phyloP scores from a whole-genome alignment of 2,329 filamentous ascomycete species.

The Pestalotiopsis sp. region DNA sequence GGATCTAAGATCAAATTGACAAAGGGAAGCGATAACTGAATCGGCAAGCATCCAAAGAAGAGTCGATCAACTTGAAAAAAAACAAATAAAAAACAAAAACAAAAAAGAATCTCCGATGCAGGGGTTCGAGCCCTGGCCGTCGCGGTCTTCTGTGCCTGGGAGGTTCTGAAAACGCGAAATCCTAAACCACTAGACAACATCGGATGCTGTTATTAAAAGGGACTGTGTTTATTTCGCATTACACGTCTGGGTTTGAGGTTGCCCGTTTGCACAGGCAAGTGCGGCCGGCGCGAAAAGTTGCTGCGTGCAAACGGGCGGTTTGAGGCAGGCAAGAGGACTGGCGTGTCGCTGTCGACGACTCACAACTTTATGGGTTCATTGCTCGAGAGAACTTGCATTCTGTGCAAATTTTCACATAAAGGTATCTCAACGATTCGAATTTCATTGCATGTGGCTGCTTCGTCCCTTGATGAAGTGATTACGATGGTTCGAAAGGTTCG shows the following conservation, averaged over 20 bases:
- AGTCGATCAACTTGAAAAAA: no score
- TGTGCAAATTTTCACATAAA: no score
- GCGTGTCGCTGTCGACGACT: not conserved
- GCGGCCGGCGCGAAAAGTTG: not conserved
- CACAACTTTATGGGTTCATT: not conserved
- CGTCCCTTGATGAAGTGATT: no score
- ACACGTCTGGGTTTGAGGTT: not conserved
- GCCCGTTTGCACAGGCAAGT: not conserved
- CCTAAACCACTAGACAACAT: slow-evolving; percentile 8
- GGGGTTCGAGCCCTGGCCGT: slow-evolving; percentile 3
- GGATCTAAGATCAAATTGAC: no score
- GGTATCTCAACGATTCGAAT: no score
- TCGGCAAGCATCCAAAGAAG: no score
- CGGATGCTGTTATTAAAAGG: not conserved
- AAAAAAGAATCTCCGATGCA: not conserved
- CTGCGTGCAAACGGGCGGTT: not conserved
- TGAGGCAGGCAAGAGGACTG: not conserved
- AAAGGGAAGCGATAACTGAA: not conserved
- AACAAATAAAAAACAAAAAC: not conserved
- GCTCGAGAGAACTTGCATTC: no score
- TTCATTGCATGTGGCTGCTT: no score
- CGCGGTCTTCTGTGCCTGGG: not conserved
- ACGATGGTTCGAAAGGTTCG: no score
- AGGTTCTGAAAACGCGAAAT: slow-evolving; percentile 2
- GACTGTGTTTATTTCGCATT: not conserved